Evolutionary conservation across 495 filamentous ascomycete species (phyloP).

Genomic region (Penicillium verhagenii): DNA sequence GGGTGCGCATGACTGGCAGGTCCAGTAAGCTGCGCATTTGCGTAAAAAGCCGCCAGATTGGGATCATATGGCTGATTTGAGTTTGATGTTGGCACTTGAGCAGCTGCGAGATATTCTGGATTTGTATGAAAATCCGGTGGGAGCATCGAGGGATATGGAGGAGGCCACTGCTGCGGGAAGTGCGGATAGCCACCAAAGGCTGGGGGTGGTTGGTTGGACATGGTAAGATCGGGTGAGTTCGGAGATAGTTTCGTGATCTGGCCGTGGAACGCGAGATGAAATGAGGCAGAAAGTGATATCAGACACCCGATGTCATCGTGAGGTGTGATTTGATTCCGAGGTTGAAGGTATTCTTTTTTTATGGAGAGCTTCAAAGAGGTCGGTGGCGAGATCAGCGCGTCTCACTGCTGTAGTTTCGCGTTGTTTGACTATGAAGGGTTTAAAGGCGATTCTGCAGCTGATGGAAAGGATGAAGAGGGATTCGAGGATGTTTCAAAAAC

Average conservation of each 20-base stretch:
- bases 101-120: slow-evolving; percentile 12
- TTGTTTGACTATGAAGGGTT: background rate
- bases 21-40: slow-evolving; percentile 30
- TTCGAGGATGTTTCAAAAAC: background rate
- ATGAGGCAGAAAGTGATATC: background rate
- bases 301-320: background rate
- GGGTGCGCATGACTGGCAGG: slow-evolving; percentile 17
- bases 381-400: background rate
- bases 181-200: slow-evolving; percentile 45
- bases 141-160: slow-evolving; percentile 24
- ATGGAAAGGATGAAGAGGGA: background rate
- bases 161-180: slow-evolving; percentile 36
- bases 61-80: slow-evolving; percentile 15
- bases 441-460: background rate
- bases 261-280: background rate
- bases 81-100: slow-evolving; percentile 10
- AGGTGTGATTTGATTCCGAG: background rate
- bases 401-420: background rate
- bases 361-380: background rate
- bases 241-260: background rate
- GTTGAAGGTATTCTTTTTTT: background rate
- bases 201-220: slow-evolving; percentile 58
- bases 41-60: slow-evolving; percentile 24
- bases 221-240: slow-evolving; percentile 25
- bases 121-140: slow-evolving; percentile 23